Evolutionary conservation across 768 basidiomycete genomes (phyloP).

Genomic region (Leccinum sublutescens): DNA sequence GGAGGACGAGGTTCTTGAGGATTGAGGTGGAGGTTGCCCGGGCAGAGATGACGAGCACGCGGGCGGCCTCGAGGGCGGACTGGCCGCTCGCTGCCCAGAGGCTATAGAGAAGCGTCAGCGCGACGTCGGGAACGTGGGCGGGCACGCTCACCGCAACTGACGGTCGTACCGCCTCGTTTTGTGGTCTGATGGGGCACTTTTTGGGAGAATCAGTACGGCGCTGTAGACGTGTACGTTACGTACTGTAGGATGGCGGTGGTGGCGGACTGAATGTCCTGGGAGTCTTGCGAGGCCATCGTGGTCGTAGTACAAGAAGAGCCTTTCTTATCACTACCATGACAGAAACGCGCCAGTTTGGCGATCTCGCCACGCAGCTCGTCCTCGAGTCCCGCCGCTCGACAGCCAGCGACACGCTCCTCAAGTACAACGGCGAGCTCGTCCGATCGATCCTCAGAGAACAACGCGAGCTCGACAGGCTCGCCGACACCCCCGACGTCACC

Average conservation of each 20-base stretch:
- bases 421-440: constrained; percentile 89
- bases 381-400: constrained; percentile 85
- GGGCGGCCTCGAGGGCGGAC: constrained; percentile 78
- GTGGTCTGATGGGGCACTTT: constrained; percentile 68
- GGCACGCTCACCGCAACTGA: constrained; percentile 71
- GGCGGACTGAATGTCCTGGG: constrained; percentile 48
- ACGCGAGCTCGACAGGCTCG: constrained; percentile 73
- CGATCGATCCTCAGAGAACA: constrained; percentile 87
- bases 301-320: constrained; percentile 9
- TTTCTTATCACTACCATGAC: constrained; percentile 28
- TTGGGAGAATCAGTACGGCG: constrained; percentile 4
- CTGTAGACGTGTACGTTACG: constrained; percentile 8
- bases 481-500: constrained; percentile 47
- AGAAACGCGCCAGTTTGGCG: constrained; percentile 70
- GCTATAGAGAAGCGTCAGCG: constrained; percentile 35
- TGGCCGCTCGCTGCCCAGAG: constrained; percentile 96
- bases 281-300: constrained; percentile 35
- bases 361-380: constrained; percentile 86
- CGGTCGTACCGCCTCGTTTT: constrained; percentile 94
- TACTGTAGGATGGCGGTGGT: constrained; percentile 40
- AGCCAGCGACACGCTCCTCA: constrained; percentile 77
- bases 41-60: constrained; percentile 76
- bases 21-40: constrained; percentile 85
- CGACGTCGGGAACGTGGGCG: neutral
- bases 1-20: constrained; percentile 92